Conservation (phyloP, 169 alveolate species). For the Eimeria necatrix region DNA sequence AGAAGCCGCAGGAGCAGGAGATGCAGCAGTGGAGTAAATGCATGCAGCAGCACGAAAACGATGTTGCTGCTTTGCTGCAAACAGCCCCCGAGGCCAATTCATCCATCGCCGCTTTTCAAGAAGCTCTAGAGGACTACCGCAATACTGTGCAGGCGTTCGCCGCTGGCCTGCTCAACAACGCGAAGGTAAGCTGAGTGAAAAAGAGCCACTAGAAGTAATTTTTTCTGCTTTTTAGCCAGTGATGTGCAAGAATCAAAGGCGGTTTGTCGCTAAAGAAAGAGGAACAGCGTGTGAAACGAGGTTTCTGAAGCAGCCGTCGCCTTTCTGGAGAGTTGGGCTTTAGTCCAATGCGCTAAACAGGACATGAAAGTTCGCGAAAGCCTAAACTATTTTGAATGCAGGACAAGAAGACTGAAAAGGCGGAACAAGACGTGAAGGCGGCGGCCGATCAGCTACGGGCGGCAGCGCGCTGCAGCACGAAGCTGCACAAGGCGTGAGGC, state of each 20-base stretch:
- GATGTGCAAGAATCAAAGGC: too few relatives aligned
- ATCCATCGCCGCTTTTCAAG: neutral
- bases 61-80: neutral
- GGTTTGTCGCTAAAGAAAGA: too few relatives aligned
- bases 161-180: neutral
- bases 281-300: too few relatives aligned
- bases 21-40: neutral
- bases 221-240: too few relatives aligned
- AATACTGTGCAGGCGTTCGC: slow-evolving; percentile 16
- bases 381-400: neutral
- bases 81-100: slow-evolving; percentile 16
- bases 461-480: neutral
- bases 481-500: slow-evolving; percentile 49
- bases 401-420: slow-evolving; percentile 49
- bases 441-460: slow-evolving; percentile 27
- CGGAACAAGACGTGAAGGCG: neutral
- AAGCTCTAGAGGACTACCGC: slow-evolving; percentile 24
- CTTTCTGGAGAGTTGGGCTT: too few relatives aligned
- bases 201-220: too few relatives aligned
- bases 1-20: slow-evolving; percentile 34
- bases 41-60: slow-evolving; percentile 4
- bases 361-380: too few relatives aligned
- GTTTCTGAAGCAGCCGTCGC: too few relatives aligned
- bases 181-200: neutral
- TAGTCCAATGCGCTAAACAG: too few relatives aligned